Percentiles rank a stretch among this genome's conserved stretches.
Evolutionary conservation across 306 rosid species (phyloP).

Genomic region (Dicorynia guianensis): DNA sequence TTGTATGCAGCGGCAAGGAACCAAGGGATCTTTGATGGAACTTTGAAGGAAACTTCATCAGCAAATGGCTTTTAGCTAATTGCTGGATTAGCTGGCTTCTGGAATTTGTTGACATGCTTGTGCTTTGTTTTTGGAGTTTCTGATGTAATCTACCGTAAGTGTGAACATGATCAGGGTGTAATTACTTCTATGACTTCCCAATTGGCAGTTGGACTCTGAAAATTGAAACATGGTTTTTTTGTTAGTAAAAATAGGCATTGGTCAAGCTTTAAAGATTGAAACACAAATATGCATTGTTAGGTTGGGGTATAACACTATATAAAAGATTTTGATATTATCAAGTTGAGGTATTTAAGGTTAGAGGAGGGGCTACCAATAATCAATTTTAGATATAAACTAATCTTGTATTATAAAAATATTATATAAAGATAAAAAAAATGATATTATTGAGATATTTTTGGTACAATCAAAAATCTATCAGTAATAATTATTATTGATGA

Average conservation of each 20-base stretch:
- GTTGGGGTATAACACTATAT: too few species aligned
- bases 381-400: too few species aligned
- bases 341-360: too few species aligned
- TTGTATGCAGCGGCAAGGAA: constrained; percentile 29
- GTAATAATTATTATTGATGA: too few species aligned
- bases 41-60: constrained; percentile 59
- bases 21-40: constrained; percentile 42
- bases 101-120: constrained; percentile 12
- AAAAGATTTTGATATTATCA: too few species aligned
- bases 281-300: too few species aligned
- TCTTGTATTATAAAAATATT: too few species aligned
- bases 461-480: too few species aligned
- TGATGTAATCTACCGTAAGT: neutral
- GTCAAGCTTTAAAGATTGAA: neutral
- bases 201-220: neutral
- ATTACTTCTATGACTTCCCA: constrained; percentile 1
- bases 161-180: constrained; percentile 11
- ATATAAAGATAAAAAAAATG: too few species aligned
- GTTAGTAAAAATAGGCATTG: neutral
- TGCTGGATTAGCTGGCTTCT: constrained; percentile 42
- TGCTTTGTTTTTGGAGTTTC: neutral
- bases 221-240: neutral
- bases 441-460: too few species aligned
- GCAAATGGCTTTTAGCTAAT: constrained; percentile 28
- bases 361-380: too few species aligned